phyloP scores from a whole-genome alignment of 2,329 filamentous ascomycete species.

The Ophiocordyceps camponoti-saundersi region DNA sequence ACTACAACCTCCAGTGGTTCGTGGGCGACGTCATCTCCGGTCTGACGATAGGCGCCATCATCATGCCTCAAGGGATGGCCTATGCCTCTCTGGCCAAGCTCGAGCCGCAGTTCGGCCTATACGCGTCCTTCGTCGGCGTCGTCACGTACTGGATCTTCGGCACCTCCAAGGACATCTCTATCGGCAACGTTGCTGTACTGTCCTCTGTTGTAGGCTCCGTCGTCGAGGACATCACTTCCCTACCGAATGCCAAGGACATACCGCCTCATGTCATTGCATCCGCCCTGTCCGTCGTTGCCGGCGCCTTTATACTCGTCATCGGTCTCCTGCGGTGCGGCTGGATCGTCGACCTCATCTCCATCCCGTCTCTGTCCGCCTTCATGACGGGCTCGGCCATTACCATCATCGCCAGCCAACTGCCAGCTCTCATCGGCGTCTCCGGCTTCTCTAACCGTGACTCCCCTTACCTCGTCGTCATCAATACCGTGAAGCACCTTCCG shows the following conservation, averaged over 20 bases:
- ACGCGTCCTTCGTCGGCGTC: constrained; percentile 88
- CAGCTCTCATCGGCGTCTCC: constrained; percentile 31
- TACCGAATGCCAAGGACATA: constrained; percentile 19
- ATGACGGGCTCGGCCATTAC: constrained; percentile 35
- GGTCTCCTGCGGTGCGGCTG: constrained; percentile 33
- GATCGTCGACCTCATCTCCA: constrained; percentile 36
- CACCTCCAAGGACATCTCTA: constrained; percentile 82
- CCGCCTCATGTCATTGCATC: constrained; percentile 27
- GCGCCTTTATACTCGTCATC: constrained; percentile 29
- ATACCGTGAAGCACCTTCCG: constrained; percentile 28
- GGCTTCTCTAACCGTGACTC: constrained; percentile 30
- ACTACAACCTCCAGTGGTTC: constrained; percentile 30
- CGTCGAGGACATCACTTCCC: constrained; percentile 12
- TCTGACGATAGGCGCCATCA: constrained; percentile 32
- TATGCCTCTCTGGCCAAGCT: constrained; percentile 31
- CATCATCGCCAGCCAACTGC: constrained; percentile 31
- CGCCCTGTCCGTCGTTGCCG: constrained; percentile 28
- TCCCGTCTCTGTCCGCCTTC: constrained; percentile 34
- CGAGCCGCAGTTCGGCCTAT: constrained; percentile 29
- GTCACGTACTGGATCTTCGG: constrained; percentile 96
- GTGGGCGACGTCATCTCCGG: constrained; percentile 28
- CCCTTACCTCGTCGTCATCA: constrained; percentile 31
- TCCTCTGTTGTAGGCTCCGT: constrained; percentile 33
- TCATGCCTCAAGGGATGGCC: constrained; percentile 38
- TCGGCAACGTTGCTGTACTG: constrained; percentile 48